Evolutionary conservation across 768 basidiomycete species (phyloP).

Genomic region (Termitomyces sp.): DNA sequence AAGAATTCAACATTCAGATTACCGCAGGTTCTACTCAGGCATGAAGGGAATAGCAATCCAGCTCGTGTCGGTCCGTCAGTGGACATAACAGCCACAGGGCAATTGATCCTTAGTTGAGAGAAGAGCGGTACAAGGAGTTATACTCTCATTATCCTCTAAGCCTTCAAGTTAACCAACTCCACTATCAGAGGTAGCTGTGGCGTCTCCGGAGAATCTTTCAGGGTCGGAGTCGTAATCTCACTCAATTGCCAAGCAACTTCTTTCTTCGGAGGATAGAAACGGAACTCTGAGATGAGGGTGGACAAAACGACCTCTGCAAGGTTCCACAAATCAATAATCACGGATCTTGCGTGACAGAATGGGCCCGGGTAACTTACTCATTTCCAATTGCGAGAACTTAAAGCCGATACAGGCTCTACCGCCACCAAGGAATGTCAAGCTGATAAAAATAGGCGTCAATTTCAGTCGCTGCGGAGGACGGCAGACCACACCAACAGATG

Average conservation of each 20-base stretch:
- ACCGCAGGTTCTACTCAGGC: too few species aligned
- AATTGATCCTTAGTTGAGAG: too few species aligned
- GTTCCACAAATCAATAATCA: background rate
- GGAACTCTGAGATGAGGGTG: slow-evolving; percentile 13
- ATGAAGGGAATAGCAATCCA: too few species aligned
- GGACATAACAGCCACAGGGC: too few species aligned
- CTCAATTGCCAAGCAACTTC: slow-evolving; percentile 5
- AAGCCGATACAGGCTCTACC: slow-evolving; percentile 35
- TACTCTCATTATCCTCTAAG: too few species aligned
- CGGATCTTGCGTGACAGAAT: background rate
- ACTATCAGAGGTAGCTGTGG: background rate
- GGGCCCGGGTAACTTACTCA: slow-evolving; percentile 30
- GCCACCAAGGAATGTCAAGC: slow-evolving; percentile 36
- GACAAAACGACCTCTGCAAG: slow-evolving; percentile 23
- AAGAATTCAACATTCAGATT: too few species aligned
- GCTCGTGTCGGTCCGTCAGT: too few species aligned
- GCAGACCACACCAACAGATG: slow-evolving; percentile 20
- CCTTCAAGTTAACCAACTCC: background rate
- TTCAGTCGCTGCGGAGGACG: too few species aligned
- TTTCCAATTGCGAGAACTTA: slow-evolving; percentile 38
- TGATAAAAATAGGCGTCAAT: slow-evolving; percentile 14
- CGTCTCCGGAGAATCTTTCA: background rate
- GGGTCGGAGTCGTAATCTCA: background rate
- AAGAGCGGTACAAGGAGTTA: too few species aligned
- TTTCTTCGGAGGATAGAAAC: background rate